A percentile compares a stretch with the other conserved stretches of the same genome.
phyloP scores from a whole-genome alignment of 306 rosid genomes.

The Sphenostylis stenocarpa region DNA sequence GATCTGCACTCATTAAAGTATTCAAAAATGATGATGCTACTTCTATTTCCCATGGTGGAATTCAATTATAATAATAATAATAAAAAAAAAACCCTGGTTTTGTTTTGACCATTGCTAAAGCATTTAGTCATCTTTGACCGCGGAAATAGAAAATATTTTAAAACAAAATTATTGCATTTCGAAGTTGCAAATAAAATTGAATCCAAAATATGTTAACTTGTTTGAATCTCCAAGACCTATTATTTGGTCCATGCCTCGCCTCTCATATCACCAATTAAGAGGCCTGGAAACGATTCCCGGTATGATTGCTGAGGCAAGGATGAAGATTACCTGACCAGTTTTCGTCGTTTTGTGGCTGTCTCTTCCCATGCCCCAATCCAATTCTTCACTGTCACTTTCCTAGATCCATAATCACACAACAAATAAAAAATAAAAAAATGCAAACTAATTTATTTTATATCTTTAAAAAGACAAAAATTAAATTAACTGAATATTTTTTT shows the following conservation, averaged over 20 bases:
- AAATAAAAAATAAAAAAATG: too few species aligned
- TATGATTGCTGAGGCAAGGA: not conserved
- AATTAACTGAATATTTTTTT: too few species aligned
- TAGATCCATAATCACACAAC: not conserved
- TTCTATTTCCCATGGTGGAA: not conserved
- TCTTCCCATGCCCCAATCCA: not conserved
- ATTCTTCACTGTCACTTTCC: not conserved
- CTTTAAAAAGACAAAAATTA: too few species aligned
- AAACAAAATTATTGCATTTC: not conserved
- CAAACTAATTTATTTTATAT: too few species aligned
- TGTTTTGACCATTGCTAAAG: conserved; percentile 53
- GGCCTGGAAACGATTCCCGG: not conserved
- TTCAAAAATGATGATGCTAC: conserved; percentile 40
- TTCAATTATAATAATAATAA: too few species aligned
- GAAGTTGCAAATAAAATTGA: not conserved
- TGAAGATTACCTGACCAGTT: not conserved
- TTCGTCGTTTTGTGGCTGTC: conserved; percentile 27
- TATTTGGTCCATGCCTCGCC: not conserved
- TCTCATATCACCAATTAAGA: not conserved
- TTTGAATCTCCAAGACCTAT: too few species aligned
- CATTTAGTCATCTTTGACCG: conserved; percentile 3
- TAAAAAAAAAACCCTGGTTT: not conserved
- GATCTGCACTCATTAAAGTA: conserved; percentile 43
- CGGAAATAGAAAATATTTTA: not conserved
- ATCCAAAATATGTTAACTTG: too few species aligned